phyloP scores from a whole-genome alignment of 2,329 filamentous ascomycete genomes.

The Aspergillus proliferans region DNA sequence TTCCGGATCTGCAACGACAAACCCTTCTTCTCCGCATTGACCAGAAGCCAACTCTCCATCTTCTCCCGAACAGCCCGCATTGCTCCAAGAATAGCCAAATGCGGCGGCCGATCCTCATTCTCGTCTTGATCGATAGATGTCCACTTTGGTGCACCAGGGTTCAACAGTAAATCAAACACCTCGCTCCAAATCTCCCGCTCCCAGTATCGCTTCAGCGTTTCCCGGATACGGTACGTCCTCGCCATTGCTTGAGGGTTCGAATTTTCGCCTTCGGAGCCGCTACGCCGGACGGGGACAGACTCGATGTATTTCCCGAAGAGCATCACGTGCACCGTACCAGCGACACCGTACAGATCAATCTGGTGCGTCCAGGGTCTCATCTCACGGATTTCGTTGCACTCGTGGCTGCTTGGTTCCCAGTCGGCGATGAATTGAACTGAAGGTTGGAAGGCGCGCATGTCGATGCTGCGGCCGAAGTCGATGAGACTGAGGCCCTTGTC shows the following conservation, averaged over 20 bases:
- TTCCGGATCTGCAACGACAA: constrained; percentile 52
- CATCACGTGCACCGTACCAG: constrained; percentile 78
- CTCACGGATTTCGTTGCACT: constrained; percentile 95
- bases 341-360: constrained; percentile 90
- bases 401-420: constrained; percentile 80
- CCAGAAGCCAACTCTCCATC: constrained; percentile 80
- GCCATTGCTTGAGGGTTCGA: constrained; percentile 15
- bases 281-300: constrained; percentile 45
- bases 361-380: constrained; percentile 94
- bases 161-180: constrained; percentile 78
- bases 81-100: constrained; percentile 57
- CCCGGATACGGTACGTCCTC: constrained; percentile 71
- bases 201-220: constrained; percentile 91
- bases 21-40: constrained; percentile 73
- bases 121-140: constrained; percentile 52
- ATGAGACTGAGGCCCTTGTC: constrained; percentile 78
- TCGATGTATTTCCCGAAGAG: constrained; percentile 95
- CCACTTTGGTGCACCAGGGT: constrained; percentile 58
- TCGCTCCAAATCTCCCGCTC: constrained; percentile 84
- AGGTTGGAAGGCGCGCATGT: constrained; percentile 76
- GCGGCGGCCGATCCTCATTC: background rate
- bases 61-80: constrained; percentile 63
- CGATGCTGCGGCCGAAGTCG: constrained; percentile 90
- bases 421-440: constrained; percentile 87
- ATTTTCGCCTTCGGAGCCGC: constrained; percentile 3